Percentiles rank a stretch among this genome's conserved stretches.
phyloP scores from a whole-genome alignment of 768 basidiomycete species.

The Xerocomus potaroensis region DNA sequence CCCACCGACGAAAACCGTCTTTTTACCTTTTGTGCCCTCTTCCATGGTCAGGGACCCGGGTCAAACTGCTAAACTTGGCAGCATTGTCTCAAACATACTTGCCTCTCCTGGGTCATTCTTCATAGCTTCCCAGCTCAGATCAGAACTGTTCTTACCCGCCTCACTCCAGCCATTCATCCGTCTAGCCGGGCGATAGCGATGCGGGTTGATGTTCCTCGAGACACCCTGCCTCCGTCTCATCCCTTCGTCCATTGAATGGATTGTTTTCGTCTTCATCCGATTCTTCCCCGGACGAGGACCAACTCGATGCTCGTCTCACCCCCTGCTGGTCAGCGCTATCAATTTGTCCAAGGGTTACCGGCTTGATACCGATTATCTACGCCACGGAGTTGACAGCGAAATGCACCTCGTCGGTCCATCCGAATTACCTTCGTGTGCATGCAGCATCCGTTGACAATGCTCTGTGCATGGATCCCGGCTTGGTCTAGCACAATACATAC shows the following conservation, averaged over 20 bases:
- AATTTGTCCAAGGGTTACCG: constrained; percentile 52
- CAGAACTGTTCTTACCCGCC: no score
- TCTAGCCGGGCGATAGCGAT: no score
- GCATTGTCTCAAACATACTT: constrained; percentile 9
- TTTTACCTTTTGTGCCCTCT: constrained; percentile 80
- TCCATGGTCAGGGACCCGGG: constrained; percentile 58
- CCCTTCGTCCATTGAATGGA: constrained; percentile 60
- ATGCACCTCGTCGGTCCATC: constrained; percentile 19
- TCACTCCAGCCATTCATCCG: no score
- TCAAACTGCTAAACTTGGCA: constrained; percentile 7
- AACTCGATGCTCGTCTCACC: constrained; percentile 52
- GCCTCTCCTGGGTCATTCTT: constrained; percentile 9
- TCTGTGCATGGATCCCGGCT: constrained; percentile 66
- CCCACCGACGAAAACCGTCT: constrained; percentile 82
- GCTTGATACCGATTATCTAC: constrained; percentile 63
- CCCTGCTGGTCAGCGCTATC: constrained; percentile 55
- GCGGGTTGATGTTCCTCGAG: constrained; percentile 1
- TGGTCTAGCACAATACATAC: constrained; percentile 41
- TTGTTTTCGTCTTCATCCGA: constrained; percentile 43
- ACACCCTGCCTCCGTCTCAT: constrained; percentile 52
- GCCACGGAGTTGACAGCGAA: constrained; percentile 21
- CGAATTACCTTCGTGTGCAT: constrained; percentile 33
- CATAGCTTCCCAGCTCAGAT: no score
- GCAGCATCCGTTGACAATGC: constrained; percentile 47
- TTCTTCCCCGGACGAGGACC: constrained; percentile 48